Base-by-base conservation (phyloP, 495 filamentous ascomycete genomes). In the Pyronema domesticum region DNA sequence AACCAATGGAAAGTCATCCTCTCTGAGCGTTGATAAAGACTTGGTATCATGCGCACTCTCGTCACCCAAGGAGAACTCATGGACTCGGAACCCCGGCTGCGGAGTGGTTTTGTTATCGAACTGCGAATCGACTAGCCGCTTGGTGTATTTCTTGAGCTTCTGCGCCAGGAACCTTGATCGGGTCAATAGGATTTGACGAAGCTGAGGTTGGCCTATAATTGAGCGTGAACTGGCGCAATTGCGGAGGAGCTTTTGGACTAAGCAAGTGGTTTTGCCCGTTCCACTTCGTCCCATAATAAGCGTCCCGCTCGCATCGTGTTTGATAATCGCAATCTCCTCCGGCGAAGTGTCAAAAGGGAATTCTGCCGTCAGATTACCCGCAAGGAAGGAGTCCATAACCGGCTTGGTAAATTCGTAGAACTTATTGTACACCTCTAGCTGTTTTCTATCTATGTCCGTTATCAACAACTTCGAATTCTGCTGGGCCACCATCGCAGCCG, bases 261-360 rank as follows among this genome's bases (percentile, higher is more conserved):
- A 47, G 33, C 71, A 73, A 0, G 69, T 71, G 0, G 71, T 73
- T 54, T 73, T 73, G 0, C 71, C 71, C 0, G 71, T 73, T 5
- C 71, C 71, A 37, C 71, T 72, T 44, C 71, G 58, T 9, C 71
- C 71, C 33, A 73, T 37, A 6, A 73, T 72, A 30, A 73, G 55
- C 44, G 55, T 68, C 0, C 69, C 55, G 30, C 60, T 64, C 8
- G 59, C 40, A 37, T 64, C 54, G 37, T 73, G 68, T 4, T 54
- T 47, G 6, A 73, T 67, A 14, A 72, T 61, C 8, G 57, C 44
- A 7, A 60, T 40, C 35, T 73, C 71, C 9, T 70, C 62, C 0
- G 51, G 37, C 0, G 69, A 70, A 11, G 71, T 55, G 15, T 73
- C 69, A 37, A 74, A 64, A 3, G 72, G 70, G 19, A 71, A 73